Evolutionary conservation across 306 rosid species (phyloP).

Genomic region (Inga oerstediana): DNA sequence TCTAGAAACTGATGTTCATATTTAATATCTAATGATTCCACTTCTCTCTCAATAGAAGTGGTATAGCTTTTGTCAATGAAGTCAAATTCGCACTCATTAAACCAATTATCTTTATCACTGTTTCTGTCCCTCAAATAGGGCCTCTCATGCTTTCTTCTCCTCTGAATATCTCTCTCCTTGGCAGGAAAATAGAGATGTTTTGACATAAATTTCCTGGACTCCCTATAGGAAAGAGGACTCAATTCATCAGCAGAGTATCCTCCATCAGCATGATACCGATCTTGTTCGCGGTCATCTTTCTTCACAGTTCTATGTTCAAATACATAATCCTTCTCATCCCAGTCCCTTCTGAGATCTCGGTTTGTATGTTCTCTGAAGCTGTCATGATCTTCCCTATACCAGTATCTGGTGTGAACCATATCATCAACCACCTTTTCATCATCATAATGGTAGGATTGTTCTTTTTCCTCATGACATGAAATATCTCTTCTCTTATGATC

Average conservation of each 20-base stretch:
- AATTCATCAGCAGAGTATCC: slow-evolving; percentile 32
- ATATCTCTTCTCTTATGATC: slow-evolving; percentile 34
- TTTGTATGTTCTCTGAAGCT: slow-evolving; percentile 35
- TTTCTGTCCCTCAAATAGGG: slow-evolving; percentile 39
- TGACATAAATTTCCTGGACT: slow-evolving; percentile 46
- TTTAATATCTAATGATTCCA: slow-evolving; percentile 33
- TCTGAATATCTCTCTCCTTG: slow-evolving; percentile 37
- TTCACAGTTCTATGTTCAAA: slow-evolving; percentile 35
- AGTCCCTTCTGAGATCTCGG: slow-evolving; percentile 34
- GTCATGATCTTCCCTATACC: slow-evolving; percentile 31
- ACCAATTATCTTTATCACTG: slow-evolving; percentile 28
- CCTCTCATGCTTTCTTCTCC: slow-evolving; percentile 38
- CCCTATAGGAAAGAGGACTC: slow-evolving; percentile 41
- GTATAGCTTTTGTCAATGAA: slow-evolving; percentile 35
- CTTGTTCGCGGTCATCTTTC: slow-evolving; percentile 34
- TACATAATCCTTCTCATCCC: slow-evolving; percentile 38
- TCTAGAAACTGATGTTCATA: slow-evolving; percentile 40
- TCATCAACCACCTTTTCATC: slow-evolving; percentile 41
- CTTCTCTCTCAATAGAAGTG: slow-evolving; percentile 36
- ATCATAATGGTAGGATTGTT: slow-evolving; percentile 40
- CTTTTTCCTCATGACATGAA: slow-evolving; percentile 44
- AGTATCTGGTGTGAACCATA: slow-evolving; percentile 28
- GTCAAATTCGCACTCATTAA: slow-evolving; percentile 42
- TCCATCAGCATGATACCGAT: slow-evolving; percentile 39
- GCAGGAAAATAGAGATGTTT: slow-evolving; percentile 37